Evolutionary conservation across 305 asterid genomes (phyloP).

Genomic region (Withania somnifera): DNA sequence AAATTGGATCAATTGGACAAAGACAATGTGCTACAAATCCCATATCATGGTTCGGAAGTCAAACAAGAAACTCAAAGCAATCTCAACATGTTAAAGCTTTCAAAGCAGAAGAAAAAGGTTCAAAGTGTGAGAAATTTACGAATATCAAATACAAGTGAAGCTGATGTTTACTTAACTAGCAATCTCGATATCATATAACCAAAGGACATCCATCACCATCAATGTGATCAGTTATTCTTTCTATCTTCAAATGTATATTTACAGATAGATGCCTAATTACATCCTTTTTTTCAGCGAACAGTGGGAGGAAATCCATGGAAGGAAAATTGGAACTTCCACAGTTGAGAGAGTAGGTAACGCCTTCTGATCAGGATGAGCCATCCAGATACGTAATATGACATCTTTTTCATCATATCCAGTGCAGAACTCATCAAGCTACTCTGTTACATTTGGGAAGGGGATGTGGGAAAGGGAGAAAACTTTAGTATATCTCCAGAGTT

Average conservation of each 20-base stretch:
- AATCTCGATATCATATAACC: background rate
- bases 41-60: background rate
- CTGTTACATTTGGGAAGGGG: background rate
- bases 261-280: background rate
- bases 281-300: background rate
- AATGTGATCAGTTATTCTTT: background rate
- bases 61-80: background rate
- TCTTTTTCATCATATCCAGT: background rate
- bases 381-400: background rate
- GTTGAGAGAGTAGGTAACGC: background rate
- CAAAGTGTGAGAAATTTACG: background rate
- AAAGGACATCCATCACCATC: background rate
- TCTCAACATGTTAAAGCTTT: background rate
- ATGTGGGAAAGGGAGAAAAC: background rate
- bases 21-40: background rate
- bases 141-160: background rate
- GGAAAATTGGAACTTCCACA: background rate
- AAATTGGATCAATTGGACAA: background rate
- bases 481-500: background rate
- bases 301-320: background rate
- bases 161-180: background rate
- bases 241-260: background rate
- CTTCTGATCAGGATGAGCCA: background rate
- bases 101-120: background rate
- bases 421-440: background rate